Percentiles rank a stretch among this genome's conserved stretches.
These are phyloP conservation scores for Thraustochytrium striatum DNA, from an alignment of 352 stramenopile species.

Conservation along the genomic window DNA sequence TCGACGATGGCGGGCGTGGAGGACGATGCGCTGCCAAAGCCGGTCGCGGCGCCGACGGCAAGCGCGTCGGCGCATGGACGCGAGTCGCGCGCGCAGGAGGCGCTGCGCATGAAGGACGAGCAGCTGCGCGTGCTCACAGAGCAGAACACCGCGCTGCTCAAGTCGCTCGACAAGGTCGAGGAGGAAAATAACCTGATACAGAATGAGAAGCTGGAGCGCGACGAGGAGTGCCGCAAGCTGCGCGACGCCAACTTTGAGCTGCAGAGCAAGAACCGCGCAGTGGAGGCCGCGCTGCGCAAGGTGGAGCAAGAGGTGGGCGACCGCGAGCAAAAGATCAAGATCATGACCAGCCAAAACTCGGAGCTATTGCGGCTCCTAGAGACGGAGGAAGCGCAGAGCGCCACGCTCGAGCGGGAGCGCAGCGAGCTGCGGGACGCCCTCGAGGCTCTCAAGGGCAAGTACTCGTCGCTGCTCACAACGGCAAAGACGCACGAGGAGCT, in stretches of 20 bases:
- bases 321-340: conserved; percentile 82
- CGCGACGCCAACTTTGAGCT: conserved; percentile 86
- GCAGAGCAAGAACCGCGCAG: conserved; percentile 74
- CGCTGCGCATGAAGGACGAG: conserved; percentile 91
- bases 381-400: conserved; percentile 81
- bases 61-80: conserved; percentile 47
- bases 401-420: conserved; percentile 64
- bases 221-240: conserved; percentile 80
- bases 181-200: conserved; percentile 64
- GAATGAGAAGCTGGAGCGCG: conserved; percentile 57
- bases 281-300: conserved; percentile 75
- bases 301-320: conserved; percentile 73
- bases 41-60: conserved; percentile 7
- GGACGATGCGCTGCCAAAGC: background rate
- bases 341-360: conserved; percentile 89
- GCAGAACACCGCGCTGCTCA: conserved; percentile 79
- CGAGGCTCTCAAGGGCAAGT: conserved; percentile 76
- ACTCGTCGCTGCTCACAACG: conserved; percentile 77
- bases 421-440: conserved; percentile 64
- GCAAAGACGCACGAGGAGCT: conserved; percentile 88
- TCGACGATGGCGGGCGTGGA: too few relatives aligned
- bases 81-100: conserved; percentile 77
- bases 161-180: conserved; percentile 71
- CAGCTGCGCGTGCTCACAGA: conserved; percentile 88
- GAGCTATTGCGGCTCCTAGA: conserved; percentile 89